phyloP scores from a whole-genome alignment of 2,329 filamentous ascomycete genomes.

The Trichoderma harzianum region DNA sequence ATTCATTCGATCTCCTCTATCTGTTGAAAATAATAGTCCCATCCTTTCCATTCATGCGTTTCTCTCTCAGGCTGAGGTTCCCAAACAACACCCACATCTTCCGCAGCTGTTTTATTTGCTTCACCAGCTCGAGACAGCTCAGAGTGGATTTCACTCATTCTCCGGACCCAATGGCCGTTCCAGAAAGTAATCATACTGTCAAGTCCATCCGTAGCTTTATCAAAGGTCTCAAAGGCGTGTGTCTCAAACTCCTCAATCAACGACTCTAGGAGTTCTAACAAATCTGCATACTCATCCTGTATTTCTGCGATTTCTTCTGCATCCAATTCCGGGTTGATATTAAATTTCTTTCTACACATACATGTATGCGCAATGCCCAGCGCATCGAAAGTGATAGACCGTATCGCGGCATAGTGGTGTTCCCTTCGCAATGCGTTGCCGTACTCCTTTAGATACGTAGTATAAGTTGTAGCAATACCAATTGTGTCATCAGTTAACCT shows the following conservation, averaged over 20 bases:
- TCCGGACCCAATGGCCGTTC: neutral
- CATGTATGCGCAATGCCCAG: neutral
- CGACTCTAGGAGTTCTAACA: neutral
- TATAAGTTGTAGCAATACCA: neutral
- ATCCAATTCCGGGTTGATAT: rapidly evolving
- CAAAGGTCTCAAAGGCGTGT: neutral
- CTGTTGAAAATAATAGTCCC: neutral
- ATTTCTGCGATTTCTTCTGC: neutral
- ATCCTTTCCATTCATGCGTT: neutral
- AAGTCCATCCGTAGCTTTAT: neutral
- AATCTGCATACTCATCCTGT: neutral
- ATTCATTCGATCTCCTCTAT: neutral
- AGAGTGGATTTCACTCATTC: neutral
- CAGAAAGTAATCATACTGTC: neutral
- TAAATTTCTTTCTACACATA: rapidly evolving
- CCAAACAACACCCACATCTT: neutral
- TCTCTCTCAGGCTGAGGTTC: neutral
- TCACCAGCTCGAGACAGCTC: neutral
- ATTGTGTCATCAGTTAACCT: neutral
- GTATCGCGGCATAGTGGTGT: neutral
- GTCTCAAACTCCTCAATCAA: neutral
- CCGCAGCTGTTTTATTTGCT: neutral
- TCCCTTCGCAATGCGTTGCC: neutral
- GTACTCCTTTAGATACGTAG: neutral
- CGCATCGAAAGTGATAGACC: neutral